Evolutionary conservation across 2,329 filamentous ascomycete species (phyloP).

Genomic region (Curvularia lunata): DNA sequence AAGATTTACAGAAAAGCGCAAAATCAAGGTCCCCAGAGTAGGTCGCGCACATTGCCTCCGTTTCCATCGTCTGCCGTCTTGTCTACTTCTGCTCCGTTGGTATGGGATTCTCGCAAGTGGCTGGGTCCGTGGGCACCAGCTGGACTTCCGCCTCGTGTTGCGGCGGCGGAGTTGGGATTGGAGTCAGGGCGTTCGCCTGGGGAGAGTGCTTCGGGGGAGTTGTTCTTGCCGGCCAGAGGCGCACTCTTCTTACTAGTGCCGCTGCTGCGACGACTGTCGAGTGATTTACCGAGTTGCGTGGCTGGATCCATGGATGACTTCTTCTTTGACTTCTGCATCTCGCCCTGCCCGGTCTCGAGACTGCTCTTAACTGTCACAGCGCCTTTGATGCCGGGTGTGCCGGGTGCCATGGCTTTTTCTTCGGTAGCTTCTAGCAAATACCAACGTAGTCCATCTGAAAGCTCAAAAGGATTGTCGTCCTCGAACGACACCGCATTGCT

Average conservation of each 20-base stretch:
- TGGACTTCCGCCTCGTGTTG: slow-evolving; percentile 43
- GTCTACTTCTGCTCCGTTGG: slow-evolving; percentile 26
- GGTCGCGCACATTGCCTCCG: slow-evolving; percentile 52
- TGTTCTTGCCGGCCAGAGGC: slow-evolving; percentile 43
- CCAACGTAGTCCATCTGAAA: slow-evolving; percentile 94
- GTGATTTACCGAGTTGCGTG: slow-evolving; percentile 73
- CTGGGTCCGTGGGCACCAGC: slow-evolving; percentile 41
- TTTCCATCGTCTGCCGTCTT: slow-evolving; percentile 41
- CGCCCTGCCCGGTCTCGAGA: slow-evolving; percentile 84
- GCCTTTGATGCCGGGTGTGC: slow-evolving; percentile 82
- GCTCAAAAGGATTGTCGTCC: slow-evolving; percentile 95
- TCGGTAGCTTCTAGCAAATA: slow-evolving; percentile 93
- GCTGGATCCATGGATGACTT: slow-evolving; percentile 55
- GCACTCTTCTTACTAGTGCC: slow-evolving; percentile 80
- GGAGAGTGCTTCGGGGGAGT: slow-evolving; percentile 36
- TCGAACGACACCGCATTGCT: slow-evolving; percentile 66
- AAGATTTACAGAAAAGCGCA: slow-evolving; percentile 39
- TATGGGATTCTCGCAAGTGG: slow-evolving; percentile 43
- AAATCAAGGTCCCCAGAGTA: slow-evolving; percentile 53
- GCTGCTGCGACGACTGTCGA: slow-evolving; percentile 90
- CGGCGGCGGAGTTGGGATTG: slow-evolving; percentile 36
- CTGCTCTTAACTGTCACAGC: slow-evolving; percentile 91
- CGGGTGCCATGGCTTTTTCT: slow-evolving; percentile 85
- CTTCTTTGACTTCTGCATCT: slow-evolving; percentile 54
- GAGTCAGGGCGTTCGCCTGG: slow-evolving; percentile 33